Conservation (phyloP, 106 monocot species). For the Amphibolis antarctica region DNA sequence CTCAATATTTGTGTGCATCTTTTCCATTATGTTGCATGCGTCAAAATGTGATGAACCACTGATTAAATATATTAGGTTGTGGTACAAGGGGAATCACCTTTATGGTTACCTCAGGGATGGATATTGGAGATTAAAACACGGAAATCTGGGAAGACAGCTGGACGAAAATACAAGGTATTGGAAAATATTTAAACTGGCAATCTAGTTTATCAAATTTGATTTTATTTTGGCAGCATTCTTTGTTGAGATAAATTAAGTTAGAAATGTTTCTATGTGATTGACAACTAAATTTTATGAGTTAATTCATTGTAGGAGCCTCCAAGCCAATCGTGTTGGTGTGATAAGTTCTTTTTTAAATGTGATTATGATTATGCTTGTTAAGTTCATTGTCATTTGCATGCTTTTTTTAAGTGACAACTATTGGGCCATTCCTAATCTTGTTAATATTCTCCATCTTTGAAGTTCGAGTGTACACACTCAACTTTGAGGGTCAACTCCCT, state of each 20-base stretch:
- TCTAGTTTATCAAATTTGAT: neutral
- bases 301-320: too few species aligned
- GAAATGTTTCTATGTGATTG: too few species aligned
- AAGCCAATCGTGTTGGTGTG: neutral
- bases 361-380: neutral
- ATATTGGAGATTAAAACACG: slow-evolving; percentile 10
- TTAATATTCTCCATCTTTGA: neutral
- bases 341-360: neutral
- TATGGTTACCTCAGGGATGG: slow-evolving; percentile 18
- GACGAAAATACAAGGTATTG: slow-evolving; percentile 15
- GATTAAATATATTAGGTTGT: slow-evolving; percentile 2
- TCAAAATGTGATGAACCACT: neutral
- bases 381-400: neutral
- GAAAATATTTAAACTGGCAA: neutral
- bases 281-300: too few species aligned
- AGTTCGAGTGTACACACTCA: too few species aligned
- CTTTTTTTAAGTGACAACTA: neutral
- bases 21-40: neutral
- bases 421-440: neutral
- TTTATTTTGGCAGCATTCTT: too few species aligned
- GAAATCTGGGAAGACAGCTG: slow-evolving; percentile 4
- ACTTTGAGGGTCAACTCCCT: too few species aligned
- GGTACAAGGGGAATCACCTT: neutral
- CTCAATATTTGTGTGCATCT: neutral
- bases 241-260: neutral